Evolutionary conservation across 495 filamentous ascomycete genomes (phyloP), one percentile per base, ranked within the genome.

Genomic region (Neurospora intermedia): DNA sequence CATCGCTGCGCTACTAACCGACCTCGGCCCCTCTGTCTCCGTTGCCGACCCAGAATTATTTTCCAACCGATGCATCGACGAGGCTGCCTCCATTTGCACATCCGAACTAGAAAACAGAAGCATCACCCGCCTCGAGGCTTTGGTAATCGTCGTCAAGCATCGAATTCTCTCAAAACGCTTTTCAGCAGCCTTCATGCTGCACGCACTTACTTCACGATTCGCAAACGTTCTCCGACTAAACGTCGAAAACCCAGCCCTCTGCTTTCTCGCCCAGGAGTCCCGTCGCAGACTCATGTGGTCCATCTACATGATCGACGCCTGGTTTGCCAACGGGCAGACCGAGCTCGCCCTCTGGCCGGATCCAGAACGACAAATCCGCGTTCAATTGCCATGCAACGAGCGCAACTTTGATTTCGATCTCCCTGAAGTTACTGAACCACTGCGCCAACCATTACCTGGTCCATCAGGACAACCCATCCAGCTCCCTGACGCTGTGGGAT

Each of bases 281-380:
- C 81, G 84, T n/a, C 81, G 85, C 66, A 80, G 85, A 15, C 78
- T 87, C 40, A 85, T 87, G 85, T 87, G 85, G 85, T 82, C 84
- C 11, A 77, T 87, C 11, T 80, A 84, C 74, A 85, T 85, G 72
- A 83, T 85, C 72, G 85, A 87, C 75, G 81, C 83, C 7, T 79
- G 80, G 46, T 80, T 85, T 31, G 82, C 84, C 35, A 81, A 79
- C 41, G 84, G 85, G 20, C 82, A 84, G 70, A 74, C 79, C 13
- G 85, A 86, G 72, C 83, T 85, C 23, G 84, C 83, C 8, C 74
- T 87, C 11, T 84, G 84, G 80, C 73, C 79, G 3, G 81, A 83
- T 54, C 80, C 84, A 4, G 81, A 83, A 38, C 74, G 72, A 20
- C 80, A 79, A 59, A 82, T 87, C 69, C 82, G 82, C 62, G 78